Base-by-base conservation (phyloP, 306 rosid genomes). In the Psophocarpus tetragonolobus region DNA sequence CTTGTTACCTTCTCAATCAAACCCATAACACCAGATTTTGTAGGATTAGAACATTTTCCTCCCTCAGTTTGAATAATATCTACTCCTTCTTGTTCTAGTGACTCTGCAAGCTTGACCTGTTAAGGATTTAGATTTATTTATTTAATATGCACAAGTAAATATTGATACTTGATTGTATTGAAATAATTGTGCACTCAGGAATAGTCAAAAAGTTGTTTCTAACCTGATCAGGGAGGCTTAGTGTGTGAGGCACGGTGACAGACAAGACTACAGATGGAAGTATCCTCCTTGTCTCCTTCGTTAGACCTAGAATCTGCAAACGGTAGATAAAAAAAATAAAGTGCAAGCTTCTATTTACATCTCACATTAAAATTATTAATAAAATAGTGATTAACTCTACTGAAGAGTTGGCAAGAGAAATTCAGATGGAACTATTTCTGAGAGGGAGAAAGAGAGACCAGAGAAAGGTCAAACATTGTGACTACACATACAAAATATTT, bases 31-130 rank as follows among this genome's bases (percentile, higher is more conserved):
- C 98, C 95, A 57, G 97, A 87, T 66, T 87, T 82, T 53, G 97
- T 89, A 54, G 98, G 97, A 66, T 87, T 87, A 1, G 95, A 92
- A 80, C 87, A 82, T 78, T 92, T 94, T 81, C 98, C 98, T 83
- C 98, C 97, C 73, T 94, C 98, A 1, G 98, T 94, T 88, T 94
- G 98, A 81, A 92, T 94, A 84, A 94, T 71, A 80, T 94, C 93
- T 1, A 78, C 98, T 12, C 97, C 98, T 87, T 80, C 97, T 64
- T 66, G 91, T 85, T 94, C 97, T 62, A 94, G 84, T 75, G 56
- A 76, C 83, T 92, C 98, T 13, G 97, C 98, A 47, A 94, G 96
- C 88, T 88, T 92, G 67, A 94, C 92, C 98, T 94, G 92, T 84
- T 17, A 50, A 30, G 36, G 23, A 36, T 57, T 47, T 33, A 56